These are phyloP conservation scores for Sugiyamaella valdiviana DNA, from an alignment of 805 yeast genomes.

Conservation along the genomic window DNA sequence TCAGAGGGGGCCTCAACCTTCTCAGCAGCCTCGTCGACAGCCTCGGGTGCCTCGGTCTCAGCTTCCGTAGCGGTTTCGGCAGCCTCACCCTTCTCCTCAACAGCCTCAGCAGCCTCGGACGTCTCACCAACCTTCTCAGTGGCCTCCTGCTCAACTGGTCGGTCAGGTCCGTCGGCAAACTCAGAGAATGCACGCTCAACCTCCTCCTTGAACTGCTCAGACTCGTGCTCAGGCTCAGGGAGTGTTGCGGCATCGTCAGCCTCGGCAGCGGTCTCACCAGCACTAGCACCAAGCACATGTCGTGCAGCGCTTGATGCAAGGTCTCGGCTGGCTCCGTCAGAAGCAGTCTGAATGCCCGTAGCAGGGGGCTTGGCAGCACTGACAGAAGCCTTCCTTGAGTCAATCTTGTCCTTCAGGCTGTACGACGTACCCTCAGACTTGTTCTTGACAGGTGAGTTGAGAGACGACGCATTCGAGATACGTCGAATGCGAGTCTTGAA, in stretches of 20 bases:
- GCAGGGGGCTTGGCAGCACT: constrained; percentile 5
- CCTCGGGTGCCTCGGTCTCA: constrained; percentile 4
- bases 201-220: constrained; percentile 7
- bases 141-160: constrained; percentile 8
- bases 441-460: not conserved
- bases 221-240: constrained; percentile 3
- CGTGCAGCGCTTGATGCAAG: constrained; percentile 13
- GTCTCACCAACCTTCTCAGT: constrained; percentile 5
- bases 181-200: constrained; percentile 7
- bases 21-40: constrained; percentile 7
- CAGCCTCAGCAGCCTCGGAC: constrained; percentile 12
- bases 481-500: constrained; percentile 6
- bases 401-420: constrained; percentile 12
- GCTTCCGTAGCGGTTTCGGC: constrained; percentile 7
- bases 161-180: constrained; percentile 5
- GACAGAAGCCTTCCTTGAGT: constrained; percentile 8
- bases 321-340: constrained; percentile 10
- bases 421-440: constrained; percentile 8
- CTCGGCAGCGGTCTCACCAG: constrained; percentile 4
- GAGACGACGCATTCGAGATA: constrained; percentile 1
- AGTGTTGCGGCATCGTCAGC: constrained; percentile 1
- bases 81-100: constrained; percentile 7
- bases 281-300: constrained; percentile 5
- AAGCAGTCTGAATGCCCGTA: constrained; percentile 12
- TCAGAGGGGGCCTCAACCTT: constrained; percentile 15